These are phyloP conservation scores for Herpetomonas tarakana DNA, from an alignment of 208 protist species.

Conservation along the genomic window DNA sequence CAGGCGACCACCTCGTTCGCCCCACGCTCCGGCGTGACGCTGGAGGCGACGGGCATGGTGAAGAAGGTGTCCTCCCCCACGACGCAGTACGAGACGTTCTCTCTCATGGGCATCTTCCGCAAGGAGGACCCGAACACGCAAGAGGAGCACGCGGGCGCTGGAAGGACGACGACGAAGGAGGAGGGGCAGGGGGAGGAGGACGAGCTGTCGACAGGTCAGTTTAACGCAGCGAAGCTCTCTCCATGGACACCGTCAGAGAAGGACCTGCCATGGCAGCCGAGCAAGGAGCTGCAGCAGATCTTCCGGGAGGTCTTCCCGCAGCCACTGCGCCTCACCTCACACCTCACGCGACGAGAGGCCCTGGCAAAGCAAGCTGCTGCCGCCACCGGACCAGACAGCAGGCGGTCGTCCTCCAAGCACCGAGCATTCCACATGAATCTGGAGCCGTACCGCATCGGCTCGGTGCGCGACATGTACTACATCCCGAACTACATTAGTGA, in stretches of 20 bases:
- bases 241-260: slow-evolving; percentile 40
- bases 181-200: background rate
- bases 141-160: background rate
- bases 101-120: slow-evolving; percentile 71
- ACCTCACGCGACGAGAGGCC: slow-evolving; percentile 32
- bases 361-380: background rate
- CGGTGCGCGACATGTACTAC: slow-evolving; percentile 78
- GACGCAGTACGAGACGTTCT: slow-evolving; percentile 69
- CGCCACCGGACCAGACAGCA: background rate
- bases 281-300: slow-evolving; percentile 45
- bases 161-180: background rate
- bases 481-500: slow-evolving; percentile 85
- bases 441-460: slow-evolving; percentile 55
- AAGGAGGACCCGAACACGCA: slow-evolving; percentile 26
- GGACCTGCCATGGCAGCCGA: slow-evolving; percentile 48
- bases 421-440: slow-evolving; percentile 72
- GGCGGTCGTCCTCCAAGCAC: too few species aligned
- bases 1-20: slow-evolving; percentile 36
- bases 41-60: slow-evolving; percentile 66
- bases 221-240: slow-evolving; percentile 83
- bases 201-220: slow-evolving; percentile 33
- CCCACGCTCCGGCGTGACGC: slow-evolving; percentile 30
- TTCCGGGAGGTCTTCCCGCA: slow-evolving; percentile 76
- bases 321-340: slow-evolving; percentile 48
- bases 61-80: slow-evolving; percentile 54